A percentile compares a stretch with the other conserved stretches of the same genome.
phyloP scores from a whole-genome alignment of 176 grass and related monocot species.

The Triticum aestivum region DNA sequence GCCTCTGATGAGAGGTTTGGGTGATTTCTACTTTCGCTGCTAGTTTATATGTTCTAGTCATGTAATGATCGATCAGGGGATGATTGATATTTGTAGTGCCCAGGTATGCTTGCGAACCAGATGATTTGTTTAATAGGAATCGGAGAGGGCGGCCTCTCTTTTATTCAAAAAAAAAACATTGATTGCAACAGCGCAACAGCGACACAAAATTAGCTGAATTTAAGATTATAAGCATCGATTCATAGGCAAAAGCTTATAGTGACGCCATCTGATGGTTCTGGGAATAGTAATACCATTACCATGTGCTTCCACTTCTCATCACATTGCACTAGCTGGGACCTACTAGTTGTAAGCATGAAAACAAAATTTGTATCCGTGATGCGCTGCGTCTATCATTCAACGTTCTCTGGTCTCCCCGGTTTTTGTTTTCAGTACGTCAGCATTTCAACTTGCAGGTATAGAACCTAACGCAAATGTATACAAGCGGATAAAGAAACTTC shows the following conservation, averaged over 20 bases:
- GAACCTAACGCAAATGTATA: not conserved
- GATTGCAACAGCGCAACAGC: not conserved
- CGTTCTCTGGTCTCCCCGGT: not conserved
- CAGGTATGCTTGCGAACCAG: no score
- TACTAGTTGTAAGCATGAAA: not conserved
- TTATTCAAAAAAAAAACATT: not conserved
- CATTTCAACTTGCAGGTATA: not conserved
- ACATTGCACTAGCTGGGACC: not conserved
- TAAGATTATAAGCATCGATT: not conserved
- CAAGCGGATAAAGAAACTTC: not conserved
- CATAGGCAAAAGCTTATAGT: not conserved
- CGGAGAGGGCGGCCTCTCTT: no score
- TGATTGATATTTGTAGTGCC: no score
- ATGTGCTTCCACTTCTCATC: not conserved
- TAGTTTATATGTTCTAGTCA: no score
- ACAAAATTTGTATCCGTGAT: not conserved
- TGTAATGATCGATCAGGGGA: no score
- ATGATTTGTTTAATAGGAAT: no score
- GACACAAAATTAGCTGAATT: not conserved
- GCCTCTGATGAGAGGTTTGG: no score
- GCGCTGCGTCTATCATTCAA: not conserved
- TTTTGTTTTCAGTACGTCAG: constrained; percentile 4
- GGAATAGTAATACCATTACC: not conserved
- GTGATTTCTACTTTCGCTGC: no score
- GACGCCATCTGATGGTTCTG: not conserved